phyloP scores from a whole-genome alignment of 2,329 filamentous ascomycete species.

The Arthrinium phaeospermum region DNA sequence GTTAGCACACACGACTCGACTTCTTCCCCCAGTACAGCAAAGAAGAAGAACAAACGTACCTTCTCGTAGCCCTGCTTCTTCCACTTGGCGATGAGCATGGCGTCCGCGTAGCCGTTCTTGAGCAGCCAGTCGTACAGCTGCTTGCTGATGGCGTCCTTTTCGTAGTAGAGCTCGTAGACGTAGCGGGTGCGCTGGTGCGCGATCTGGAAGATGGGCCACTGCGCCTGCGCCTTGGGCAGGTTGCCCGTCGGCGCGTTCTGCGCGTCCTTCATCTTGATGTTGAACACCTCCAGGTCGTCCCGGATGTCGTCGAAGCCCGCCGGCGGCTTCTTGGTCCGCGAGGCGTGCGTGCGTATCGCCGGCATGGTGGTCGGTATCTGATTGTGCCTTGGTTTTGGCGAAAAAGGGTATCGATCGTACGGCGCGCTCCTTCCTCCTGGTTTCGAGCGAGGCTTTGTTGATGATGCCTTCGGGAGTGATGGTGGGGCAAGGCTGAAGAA shows the following conservation, averaged over 20 bases:
- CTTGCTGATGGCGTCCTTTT: slow-evolving; percentile 94
- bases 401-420: not conserved
- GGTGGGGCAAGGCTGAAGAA: slow-evolving; percentile 40
- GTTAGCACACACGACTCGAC: slow-evolving; percentile 31
- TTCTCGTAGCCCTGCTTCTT: slow-evolving; percentile 99
- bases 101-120: slow-evolving; percentile 95
- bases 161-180: slow-evolving; percentile 97
- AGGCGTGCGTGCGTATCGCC: slow-evolving; percentile 71
- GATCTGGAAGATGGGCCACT: slow-evolving; percentile 98
- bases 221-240: slow-evolving; percentile 83
- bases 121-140: slow-evolving; percentile 93
- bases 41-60: slow-evolving; percentile 50
- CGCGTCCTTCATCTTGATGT: slow-evolving; percentile 93
- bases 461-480: slow-evolving; percentile 21
- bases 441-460: not conserved
- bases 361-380: slow-evolving; percentile 62
- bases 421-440: not conserved
- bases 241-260: slow-evolving; percentile 86
- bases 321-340: slow-evolving; percentile 81
- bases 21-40: slow-evolving; percentile 7
- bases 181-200: slow-evolving; percentile 90
- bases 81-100: slow-evolving; percentile 97
- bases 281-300: slow-evolving; percentile 83
- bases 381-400: not conserved
- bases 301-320: slow-evolving; percentile 89